Base-by-base conservation (phyloP, 2,329 filamentous ascomycete species). In the Laburnicola sp. region DNA sequence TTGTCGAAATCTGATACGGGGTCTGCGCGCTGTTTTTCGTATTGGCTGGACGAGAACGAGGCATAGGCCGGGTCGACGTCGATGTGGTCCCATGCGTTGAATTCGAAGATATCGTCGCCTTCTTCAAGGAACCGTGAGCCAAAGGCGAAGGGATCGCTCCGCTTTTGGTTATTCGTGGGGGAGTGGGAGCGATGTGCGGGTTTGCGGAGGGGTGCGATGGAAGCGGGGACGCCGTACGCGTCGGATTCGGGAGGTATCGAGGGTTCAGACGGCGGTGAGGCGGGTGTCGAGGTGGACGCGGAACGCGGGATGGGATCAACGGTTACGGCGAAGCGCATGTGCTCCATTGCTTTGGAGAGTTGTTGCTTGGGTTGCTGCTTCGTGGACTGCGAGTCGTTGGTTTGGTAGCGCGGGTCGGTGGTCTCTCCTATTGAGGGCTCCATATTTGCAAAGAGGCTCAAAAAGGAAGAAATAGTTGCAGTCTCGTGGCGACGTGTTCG, bases 1-100 rank as follows among this genome's bases (percentile, higher is more conserved):
- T 91, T 91, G 74, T 99, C 92, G 79, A 95, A 97, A 56, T 96
- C 91, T 37, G 87, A 92, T 43, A 97, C 94, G 50, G 92, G 93
- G 55, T 88, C 82, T 64, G 87, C 84, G 59, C 92, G 86, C 76
- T 99, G 94, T 75, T 87, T 88, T 40, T 84, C 83, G 69, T 89
- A 93, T 76, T 97, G 94, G 68, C 86, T 76, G 74, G 92, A 85
- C 54, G 91, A 87, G 74, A 94, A 96, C 68, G 88, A 84, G 68
- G 87, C 86, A 80, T 96, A 97, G 35, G 86, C 82, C 63, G 90
- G 85, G 76, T 97, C 93, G 71, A 91, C 91, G 75, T 93, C 87
- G 70, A 97, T 94, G 72, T 99, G 93, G 72, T 99, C 94, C 94
- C 94, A 99, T 32, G 94, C 94, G 74, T 99, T 99, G 83, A 94